Base-by-base conservation (phyloP, 2,329 filamentous ascomycete genomes). In the Sporothrix variecibatus region DNA sequence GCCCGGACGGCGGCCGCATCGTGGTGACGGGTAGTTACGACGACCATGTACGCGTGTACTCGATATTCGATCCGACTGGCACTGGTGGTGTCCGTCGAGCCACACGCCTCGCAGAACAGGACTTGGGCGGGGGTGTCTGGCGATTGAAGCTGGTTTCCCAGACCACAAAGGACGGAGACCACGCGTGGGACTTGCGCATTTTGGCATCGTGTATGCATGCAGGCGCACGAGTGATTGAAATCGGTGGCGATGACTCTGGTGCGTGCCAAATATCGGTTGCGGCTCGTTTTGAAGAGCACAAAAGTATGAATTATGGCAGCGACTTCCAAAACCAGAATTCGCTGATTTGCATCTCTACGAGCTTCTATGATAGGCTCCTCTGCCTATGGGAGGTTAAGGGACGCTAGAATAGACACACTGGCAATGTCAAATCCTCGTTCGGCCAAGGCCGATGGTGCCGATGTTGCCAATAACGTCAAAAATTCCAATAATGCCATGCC, bases 141-240 rank as follows among this genome's bases (percentile, higher is more conserved):
- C 87, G 95, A 73, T 81, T 98, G 72, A 93, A 93, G 79, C 78
- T 92, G 53, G 82, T 94, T 11, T 74, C 78, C 2, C 71, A 75
- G 12, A 46, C 77, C 3, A 65, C 75, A 12, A 62, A 28, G 17
- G 79, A 81, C 2, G 71, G 80, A 23, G 77, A 71, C n/a, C 75
- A 65, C n/a, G 7, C 20, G 5, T 82, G 80, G 73, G 75, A 43
- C 5, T 77, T 80, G 67, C 80, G 86, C 62, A 83, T 97, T n/a
- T 84, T 98, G 56, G 95, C 92, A 20, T 97, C 94, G 64, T 98
- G 96, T 80, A 98, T 98, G 95, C 93, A 98, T 84, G 94, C 93
- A 2, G 96, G 96, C 0, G 87, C 90, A 11, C 88, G 91, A 72
- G 83, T 98, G n/a, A 79, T 92, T 7, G 83, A 86, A 53, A 78